phyloP scores from a whole-genome alignment of 331 rosid species.

The Malus hybrid region DNA sequence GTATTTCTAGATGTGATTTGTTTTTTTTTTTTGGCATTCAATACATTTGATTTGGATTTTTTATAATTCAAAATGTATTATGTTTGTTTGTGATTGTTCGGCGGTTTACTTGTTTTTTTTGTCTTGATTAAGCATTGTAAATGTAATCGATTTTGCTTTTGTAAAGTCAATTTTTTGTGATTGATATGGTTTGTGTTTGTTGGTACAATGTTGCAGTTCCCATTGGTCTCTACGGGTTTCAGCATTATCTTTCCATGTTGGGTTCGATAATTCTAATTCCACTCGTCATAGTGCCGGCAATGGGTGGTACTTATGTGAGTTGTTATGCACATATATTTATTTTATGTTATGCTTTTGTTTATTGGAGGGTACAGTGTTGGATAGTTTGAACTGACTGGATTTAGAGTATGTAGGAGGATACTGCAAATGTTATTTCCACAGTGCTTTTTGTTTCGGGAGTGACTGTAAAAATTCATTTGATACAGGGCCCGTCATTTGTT shows the following conservation, averaged over 20 bases:
- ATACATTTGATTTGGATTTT: no score
- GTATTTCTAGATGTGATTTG: no score
- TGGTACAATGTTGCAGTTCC: constrained; percentile 45
- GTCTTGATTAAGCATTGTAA: no score
- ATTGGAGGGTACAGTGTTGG: constrained; percentile 3
- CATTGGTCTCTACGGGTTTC: constrained; percentile 80
- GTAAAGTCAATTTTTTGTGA: no score
- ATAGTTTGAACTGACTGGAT: constrained; percentile 36
- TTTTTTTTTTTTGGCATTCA: no score
- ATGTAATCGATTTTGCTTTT: no score
- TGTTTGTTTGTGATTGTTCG: no score
- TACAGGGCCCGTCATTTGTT: constrained; percentile 94
- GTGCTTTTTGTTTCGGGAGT: constrained; percentile 85
- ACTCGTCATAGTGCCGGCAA: constrained; percentile 90
- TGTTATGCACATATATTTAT: not conserved
- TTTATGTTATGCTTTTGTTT: not conserved
- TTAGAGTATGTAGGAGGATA: constrained; percentile 76
- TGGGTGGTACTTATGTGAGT: constrained; percentile 97
- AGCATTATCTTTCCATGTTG: constrained; percentile 78
- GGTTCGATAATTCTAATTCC: constrained; percentile 90
- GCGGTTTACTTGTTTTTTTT: no score
- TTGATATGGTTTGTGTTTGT: no score
- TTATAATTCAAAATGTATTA: no score
- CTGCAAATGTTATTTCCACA: constrained; percentile 77
- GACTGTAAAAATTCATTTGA: constrained; percentile 41